Percentiles rank a stretch among this genome's conserved stretches.
Evolutionary conservation across 768 basidiomycete genomes (phyloP).

Genomic region (Psilocybe subaeruginosa): DNA sequence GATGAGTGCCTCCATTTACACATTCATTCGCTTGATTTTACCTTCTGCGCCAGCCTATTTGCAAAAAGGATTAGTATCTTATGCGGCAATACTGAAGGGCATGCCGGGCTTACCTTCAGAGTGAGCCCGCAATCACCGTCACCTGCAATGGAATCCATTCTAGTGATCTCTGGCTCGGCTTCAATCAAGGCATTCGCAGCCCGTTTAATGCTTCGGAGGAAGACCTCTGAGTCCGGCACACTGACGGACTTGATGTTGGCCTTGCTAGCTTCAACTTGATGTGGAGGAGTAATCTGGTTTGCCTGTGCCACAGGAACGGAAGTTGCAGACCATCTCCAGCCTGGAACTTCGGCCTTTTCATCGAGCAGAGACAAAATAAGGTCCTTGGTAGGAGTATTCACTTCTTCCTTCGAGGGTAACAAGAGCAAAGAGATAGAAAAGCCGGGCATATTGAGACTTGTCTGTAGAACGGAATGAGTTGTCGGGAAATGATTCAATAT

Average conservation of each 20-base stretch:
- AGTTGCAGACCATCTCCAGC: conserved; percentile 81
- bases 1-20: neutral
- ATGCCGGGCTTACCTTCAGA: conserved; percentile 38
- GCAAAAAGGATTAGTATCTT: neutral
- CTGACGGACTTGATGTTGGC: conserved; percentile 12
- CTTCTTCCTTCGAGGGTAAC: conserved; percentile 54
- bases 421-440: conserved; percentile 85
- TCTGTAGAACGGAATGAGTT: conserved; percentile 42
- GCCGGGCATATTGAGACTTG: conserved; percentile 91
- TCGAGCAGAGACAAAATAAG: conserved; percentile 72
- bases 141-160: conserved; percentile 89
- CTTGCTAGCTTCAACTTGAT: conserved; percentile 1
- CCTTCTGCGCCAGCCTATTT: conserved; percentile 70
- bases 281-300: conserved; percentile 14
- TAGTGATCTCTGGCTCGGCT: conserved; percentile 89
- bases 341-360: conserved; percentile 67
- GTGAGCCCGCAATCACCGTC: conserved; percentile 75
- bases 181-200: conserved; percentile 70
- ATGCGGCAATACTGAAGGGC: neutral
- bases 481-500: too few relatives aligned
- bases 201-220: conserved; percentile 55
- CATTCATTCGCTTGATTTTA: conserved; percentile 23
- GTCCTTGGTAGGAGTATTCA: conserved; percentile 37
- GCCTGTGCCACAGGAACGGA: conserved; percentile 34
- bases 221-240: conserved; percentile 44